Conservation (phyloP, 2,329 filamentous ascomycete genomes). For the Monascus ruber region DNA sequence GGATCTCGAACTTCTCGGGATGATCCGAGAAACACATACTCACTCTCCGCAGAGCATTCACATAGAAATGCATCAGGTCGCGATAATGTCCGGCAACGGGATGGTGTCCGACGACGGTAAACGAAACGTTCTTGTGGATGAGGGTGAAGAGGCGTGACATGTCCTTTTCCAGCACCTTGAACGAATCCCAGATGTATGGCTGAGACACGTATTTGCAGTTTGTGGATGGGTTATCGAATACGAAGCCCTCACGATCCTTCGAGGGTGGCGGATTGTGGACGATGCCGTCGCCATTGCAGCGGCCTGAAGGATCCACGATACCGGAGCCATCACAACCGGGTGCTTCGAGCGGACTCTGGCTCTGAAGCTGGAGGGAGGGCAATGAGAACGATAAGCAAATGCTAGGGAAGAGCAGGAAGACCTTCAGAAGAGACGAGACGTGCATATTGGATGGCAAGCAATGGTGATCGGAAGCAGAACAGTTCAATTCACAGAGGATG, state of each 20-base stretch:
- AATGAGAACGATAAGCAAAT: no score
- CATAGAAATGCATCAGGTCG: constrained; percentile 22
- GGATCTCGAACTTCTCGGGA: constrained; percentile 19
- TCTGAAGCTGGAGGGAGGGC: not conserved
- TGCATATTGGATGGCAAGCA: no score
- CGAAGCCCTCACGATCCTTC: constrained; percentile 15
- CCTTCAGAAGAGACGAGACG: no score
- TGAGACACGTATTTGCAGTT: constrained; percentile 20
- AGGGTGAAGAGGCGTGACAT: constrained; percentile 20
- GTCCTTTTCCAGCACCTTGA: constrained; percentile 21
- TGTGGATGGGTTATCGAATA: constrained; percentile 21
- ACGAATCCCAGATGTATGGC: constrained; percentile 21
- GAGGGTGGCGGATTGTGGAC: constrained; percentile 9
- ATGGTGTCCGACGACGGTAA: constrained; percentile 22
- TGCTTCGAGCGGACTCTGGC: constrained; percentile 7
- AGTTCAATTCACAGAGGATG: no score
- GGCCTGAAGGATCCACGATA: constrained; percentile 14
- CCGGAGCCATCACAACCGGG: constrained; percentile 16
- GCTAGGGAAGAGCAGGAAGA: no score
- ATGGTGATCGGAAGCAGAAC: no score
- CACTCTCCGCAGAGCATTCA: constrained; percentile 21
- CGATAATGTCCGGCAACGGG: constrained; percentile 21
- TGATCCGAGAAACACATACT: constrained; percentile 17
- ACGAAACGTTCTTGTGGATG: constrained; percentile 21
- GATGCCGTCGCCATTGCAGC: constrained; percentile 17